Conservation (phyloP, 2,329 filamentous ascomycete genomes). For the Thermothelomyces thermophilus region DNA sequence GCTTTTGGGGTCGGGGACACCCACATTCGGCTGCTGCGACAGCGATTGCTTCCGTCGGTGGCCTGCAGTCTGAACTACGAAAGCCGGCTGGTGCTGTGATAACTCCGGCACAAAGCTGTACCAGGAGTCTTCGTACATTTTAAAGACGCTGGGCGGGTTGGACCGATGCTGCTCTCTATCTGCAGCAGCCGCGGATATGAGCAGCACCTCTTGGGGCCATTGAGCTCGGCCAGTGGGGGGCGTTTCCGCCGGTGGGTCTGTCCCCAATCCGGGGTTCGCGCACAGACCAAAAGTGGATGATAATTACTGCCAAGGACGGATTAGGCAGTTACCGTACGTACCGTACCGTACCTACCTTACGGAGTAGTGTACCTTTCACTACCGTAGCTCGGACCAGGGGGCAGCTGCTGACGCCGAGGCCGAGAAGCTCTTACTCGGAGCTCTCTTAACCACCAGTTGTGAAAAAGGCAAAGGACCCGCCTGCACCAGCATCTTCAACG, state of each 20-base stretch:
- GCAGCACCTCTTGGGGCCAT: background rate
- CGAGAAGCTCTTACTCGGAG: background rate
- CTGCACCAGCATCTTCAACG: too few relatives aligned
- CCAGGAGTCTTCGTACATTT: conserved; percentile 80
- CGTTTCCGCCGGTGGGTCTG: too few relatives aligned
- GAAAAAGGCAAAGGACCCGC: too few relatives aligned
- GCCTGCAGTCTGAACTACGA: conserved; percentile 39
- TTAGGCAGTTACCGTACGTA: too few relatives aligned
- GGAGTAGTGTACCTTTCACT: too few relatives aligned
- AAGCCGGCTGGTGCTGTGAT: conserved; percentile 38
- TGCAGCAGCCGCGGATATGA: background rate
- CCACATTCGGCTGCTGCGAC: conserved; percentile 58
- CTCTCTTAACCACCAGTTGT: too few relatives aligned
- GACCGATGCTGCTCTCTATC: background rate
- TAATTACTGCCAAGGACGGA: too few relatives aligned
- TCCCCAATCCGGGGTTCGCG: background rate
- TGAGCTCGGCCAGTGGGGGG: too few relatives aligned
- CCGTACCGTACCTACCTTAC: too few relatives aligned
- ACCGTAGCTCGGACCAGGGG: background rate
- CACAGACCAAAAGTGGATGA: too few relatives aligned
- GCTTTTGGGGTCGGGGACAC: conserved; percentile 24
- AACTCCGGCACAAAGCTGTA: conserved; percentile 67
- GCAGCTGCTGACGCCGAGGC: background rate
- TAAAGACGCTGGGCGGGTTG: background rate
- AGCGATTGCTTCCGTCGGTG: conserved; percentile 65